phyloP scores from a whole-genome alignment of 345 rosid genomes.

The Schrenkiella parvula region DNA sequence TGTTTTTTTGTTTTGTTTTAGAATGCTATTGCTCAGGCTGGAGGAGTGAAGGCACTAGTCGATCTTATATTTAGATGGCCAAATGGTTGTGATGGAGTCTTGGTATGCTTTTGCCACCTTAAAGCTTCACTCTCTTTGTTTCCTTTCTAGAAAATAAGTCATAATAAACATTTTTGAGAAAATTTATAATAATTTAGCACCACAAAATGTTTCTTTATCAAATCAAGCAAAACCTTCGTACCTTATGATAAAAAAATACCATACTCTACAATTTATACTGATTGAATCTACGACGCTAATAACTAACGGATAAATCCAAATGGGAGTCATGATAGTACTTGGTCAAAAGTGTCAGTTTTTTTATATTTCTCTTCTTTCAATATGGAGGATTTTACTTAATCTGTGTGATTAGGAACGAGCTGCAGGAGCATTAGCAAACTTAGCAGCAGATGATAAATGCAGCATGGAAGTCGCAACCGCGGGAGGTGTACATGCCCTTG shows the following conservation, averaged over 20 bases:
- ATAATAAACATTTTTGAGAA: not conserved
- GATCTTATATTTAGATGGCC: constrained; percentile 83
- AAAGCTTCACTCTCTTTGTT: not conserved
- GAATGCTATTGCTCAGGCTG: constrained; percentile 80
- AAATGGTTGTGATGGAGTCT: constrained; percentile 70
- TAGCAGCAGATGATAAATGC: constrained; percentile 86
- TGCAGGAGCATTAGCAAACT: constrained; percentile 84
- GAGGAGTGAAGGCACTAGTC: constrained; percentile 71
- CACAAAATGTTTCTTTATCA: not conserved
- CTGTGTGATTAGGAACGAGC: constrained; percentile 69
- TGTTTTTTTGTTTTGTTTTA: constrained; percentile 13
- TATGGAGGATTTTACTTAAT: not conserved
- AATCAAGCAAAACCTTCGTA: not conserved
- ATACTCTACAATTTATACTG: no score
- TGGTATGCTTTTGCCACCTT: constrained; percentile 39
- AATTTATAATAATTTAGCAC: not conserved
- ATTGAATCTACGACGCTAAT: no score
- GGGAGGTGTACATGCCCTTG: constrained; percentile 78
- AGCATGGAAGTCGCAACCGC: constrained; percentile 71
- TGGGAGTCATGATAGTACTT: not conserved
- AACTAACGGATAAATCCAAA: not conserved
- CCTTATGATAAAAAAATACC: not conserved
- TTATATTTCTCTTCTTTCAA: not conserved
- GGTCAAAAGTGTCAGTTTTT: not conserved
- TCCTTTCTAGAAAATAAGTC: not conserved